Evolutionary conservation across 2,329 filamentous ascomycete genomes (phyloP), one percentile per base, ranked within the genome.

Genomic region (Beauveria caledonica): DNA sequence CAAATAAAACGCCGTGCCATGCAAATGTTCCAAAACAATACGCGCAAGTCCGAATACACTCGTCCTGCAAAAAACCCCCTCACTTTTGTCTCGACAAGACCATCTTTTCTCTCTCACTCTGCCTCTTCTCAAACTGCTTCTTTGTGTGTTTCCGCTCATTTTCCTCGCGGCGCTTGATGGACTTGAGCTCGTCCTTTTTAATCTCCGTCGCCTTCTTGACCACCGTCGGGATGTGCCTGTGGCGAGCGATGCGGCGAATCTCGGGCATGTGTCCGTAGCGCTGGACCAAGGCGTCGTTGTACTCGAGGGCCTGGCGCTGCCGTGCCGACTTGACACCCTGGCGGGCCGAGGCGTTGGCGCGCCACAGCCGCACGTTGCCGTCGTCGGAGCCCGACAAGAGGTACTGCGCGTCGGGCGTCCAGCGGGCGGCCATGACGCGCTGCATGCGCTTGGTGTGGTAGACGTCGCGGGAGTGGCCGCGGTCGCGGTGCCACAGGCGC

Each of bases 401-500:
- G 72, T 96, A 99, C 68, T 90, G 90, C 65, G 88, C 87, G 72
- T 99, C 94, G 6, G 92, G 89, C 0, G 92, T 94, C 81, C 89
- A 97, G 63, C 84, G 85, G 52, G 86, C 86, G 10, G 88, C 87
- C 77, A 95, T 95, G 60, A 97, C 92, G 66, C 93, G 85, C 78
- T 97, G 93, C 93, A 97, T 97, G 64, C 94, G 86, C 76, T 97
- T 96, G 19, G 94, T 97, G 78, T 97, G 92, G 76, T 97, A 99
- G 53, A 97, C 86, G 70, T 99, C 94, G 67, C 92, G 83, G 15
- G 89, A 92, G 74, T 94, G 90, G 25, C 93, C 93, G 63, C 87
- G 79, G 65, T 87, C 84, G 60, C 89, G 83, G 71, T 85, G 85
- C 89, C 92, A 97, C 54, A 97, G 78, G 55, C 94, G 86, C 57